These are phyloP conservation scores for Aphanocladium album DNA, from an alignment of 2,329 filamentous ascomycete species.

Conservation along the genomic window DNA sequence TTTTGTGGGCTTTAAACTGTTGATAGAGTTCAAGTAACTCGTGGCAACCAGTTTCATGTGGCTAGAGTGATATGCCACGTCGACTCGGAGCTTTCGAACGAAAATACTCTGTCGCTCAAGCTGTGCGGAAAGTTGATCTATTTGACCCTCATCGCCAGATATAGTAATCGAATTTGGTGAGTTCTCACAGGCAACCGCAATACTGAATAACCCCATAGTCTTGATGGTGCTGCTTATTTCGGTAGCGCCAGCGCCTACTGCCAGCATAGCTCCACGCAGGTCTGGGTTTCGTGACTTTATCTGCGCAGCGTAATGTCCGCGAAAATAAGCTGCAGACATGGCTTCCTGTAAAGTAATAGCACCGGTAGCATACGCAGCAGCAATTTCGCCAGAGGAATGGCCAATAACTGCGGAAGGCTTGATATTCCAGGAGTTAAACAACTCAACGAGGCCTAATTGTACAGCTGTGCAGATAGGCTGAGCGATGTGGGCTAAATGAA, in stretches of 20 bases:
- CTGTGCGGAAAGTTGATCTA: too few relatives aligned
- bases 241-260: constrained; percentile 12
- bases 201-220: too few relatives aligned
- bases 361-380: constrained; percentile 44
- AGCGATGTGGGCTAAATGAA: constrained; percentile 21
- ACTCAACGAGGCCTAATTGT: constrained; percentile 23
- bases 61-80: too few relatives aligned
- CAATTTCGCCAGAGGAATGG: constrained; percentile 49
- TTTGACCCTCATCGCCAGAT: too few relatives aligned
- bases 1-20: too few relatives aligned
- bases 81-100: too few relatives aligned
- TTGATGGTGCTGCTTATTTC: constrained; percentile 15
- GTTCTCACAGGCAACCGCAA: constrained; percentile 20
- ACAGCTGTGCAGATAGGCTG: constrained; percentile 28
- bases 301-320: background rate
- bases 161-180: constrained; percentile 16
- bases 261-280: constrained; percentile 16
- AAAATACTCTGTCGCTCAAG: too few relatives aligned
- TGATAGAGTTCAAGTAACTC: too few relatives aligned
- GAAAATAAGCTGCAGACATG: constrained; percentile 19
- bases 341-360: constrained; percentile 26
- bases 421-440: constrained; percentile 26
- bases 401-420: constrained; percentile 34
- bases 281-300: background rate
- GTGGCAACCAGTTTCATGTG: too few relatives aligned